These are phyloP conservation scores for Colletotrichum tropicale DNA, from an alignment of 2,329 filamentous ascomycete genomes.

Conservation along the genomic window DNA sequence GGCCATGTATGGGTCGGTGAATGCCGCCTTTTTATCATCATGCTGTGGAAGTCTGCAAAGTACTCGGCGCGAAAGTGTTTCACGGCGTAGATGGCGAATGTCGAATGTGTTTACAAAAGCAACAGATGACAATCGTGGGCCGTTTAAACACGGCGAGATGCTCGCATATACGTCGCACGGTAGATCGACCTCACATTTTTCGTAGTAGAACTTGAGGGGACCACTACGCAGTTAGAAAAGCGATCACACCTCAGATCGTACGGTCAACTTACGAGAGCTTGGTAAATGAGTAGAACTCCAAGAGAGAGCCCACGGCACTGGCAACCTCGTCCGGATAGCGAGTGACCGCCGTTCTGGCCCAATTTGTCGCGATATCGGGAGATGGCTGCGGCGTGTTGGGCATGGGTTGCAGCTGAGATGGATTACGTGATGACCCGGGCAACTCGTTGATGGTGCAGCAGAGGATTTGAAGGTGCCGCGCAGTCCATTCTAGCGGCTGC, in stretches of 20 bases:
- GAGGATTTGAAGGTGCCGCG: background rate
- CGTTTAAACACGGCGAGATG: rapidly evolving
- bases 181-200: too few species aligned
- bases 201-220: background rate
- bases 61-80: too few species aligned
- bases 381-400: background rate
- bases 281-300: background rate
- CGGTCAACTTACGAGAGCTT: background rate
- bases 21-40: rapidly evolving
- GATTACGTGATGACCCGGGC: background rate
- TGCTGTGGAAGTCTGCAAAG: background rate
- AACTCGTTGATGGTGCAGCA: background rate
- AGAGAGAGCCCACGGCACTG: background rate
- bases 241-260: background rate
- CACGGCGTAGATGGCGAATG: background rate
- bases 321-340: background rate
- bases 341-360: background rate
- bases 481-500: background rate
- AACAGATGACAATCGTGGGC: rapidly evolving
- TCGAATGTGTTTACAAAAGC: background rate
- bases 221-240: background rate
- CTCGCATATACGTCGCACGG: background rate
- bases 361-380: background rate
- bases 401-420: background rate
- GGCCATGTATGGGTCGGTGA: background rate